Evolutionary conservation across 306 rosid species (phyloP).

Genomic region (Hylodesmum podocarpum): DNA sequence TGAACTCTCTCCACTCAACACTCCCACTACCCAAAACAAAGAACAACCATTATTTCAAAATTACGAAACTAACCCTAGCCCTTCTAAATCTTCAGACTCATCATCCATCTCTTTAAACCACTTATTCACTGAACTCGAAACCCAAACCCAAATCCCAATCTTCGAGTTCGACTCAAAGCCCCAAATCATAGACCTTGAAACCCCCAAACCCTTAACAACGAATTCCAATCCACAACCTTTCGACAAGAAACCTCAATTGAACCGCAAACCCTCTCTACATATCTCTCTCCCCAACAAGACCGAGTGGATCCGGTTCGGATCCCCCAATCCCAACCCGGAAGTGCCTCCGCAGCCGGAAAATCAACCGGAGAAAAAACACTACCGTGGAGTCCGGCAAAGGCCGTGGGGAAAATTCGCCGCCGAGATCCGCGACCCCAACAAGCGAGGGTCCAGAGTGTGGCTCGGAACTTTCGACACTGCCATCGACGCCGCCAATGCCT

Average conservation of each 20-base stretch:
- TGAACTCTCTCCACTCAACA: conserved; percentile 53
- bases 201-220: background rate
- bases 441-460: conserved; percentile 78
- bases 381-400: conserved; percentile 74
- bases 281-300: conserved; percentile 65
- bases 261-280: conserved; percentile 54
- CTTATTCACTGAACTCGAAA: conserved; percentile 27
- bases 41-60: conserved; percentile 6
- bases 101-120: conserved; percentile 35
- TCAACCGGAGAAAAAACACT: conserved; percentile 39
- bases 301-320: conserved; percentile 62
- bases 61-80: background rate
- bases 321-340: conserved; percentile 19
- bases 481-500: conserved; percentile 82
- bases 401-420: conserved; percentile 96
- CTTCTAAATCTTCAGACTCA: conserved; percentile 23
- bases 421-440: conserved; percentile 84
- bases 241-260: conserved; percentile 20
- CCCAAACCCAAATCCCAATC: background rate
- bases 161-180: conserved; percentile 48
- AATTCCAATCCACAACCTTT: background rate
- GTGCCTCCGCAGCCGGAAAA: background rate
- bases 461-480: conserved; percentile 84
- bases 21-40: background rate
- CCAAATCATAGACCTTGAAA: conserved; percentile 37